These are phyloP conservation scores for Lachancea fermentati DNA, from an alignment of 805 yeast species.

Conservation along the genomic window DNA sequence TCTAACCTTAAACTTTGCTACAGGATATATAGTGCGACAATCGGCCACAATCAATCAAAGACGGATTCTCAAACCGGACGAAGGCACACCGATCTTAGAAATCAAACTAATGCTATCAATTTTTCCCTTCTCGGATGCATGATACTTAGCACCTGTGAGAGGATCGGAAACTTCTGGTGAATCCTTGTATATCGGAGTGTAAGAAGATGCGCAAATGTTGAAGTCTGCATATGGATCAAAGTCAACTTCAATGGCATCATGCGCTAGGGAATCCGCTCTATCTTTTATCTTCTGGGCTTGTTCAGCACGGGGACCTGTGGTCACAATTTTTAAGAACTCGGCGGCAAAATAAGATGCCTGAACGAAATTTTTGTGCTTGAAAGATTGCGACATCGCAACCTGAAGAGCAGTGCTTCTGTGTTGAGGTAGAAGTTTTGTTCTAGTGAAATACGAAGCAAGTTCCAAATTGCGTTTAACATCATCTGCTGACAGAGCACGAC, in stretches of 20 bases:
- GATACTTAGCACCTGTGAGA: constrained; percentile 85
- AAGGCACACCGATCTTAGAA: constrained; percentile 83
- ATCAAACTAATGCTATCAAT: constrained; percentile 70
- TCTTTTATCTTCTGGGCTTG: constrained; percentile 80
- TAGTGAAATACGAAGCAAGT: constrained; percentile 92
- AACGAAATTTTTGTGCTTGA: constrained; percentile 81
- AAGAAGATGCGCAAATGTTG: constrained; percentile 81
- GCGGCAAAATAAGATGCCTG: constrained; percentile 87
- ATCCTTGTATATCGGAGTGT: constrained; percentile 84
- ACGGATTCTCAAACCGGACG: constrained; percentile 72
- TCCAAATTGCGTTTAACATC: constrained; percentile 84
- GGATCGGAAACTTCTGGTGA: constrained; percentile 67
- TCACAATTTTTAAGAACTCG: constrained; percentile 65
- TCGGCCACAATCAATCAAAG: constrained; percentile 12
- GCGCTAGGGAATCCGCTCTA: constrained; percentile 71
- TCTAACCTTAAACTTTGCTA: background rate
- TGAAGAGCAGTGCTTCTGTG: constrained; percentile 86
- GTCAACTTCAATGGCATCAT: constrained; percentile 84
- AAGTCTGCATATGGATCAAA: constrained; percentile 90
- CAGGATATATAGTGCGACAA: background rate
- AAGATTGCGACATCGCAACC: constrained; percentile 92
- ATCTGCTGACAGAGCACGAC: constrained; percentile 71
- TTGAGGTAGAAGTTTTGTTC: constrained; percentile 70
- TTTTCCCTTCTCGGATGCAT: constrained; percentile 68
- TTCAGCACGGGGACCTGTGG: constrained; percentile 78